phyloP scores from a whole-genome alignment of 2,329 filamentous ascomycete species.

The Microdochium nivale region DNA sequence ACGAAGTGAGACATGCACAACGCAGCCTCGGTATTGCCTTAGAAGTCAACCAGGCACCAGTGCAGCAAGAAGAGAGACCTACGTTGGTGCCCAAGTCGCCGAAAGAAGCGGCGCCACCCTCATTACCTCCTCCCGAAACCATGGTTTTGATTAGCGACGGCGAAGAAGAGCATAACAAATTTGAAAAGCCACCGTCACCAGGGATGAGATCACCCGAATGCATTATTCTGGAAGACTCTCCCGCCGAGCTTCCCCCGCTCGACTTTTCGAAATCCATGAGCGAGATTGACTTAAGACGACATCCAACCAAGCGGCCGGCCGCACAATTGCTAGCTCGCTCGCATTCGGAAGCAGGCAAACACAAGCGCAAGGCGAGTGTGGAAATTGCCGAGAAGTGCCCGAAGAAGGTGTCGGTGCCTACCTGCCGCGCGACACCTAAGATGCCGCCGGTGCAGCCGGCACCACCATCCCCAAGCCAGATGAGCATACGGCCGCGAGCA shows the following conservation, averaged over 20 bases:
- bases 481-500: not conserved
- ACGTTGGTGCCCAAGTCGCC: not conserved
- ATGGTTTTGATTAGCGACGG: too few relatives aligned
- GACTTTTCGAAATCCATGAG: constrained; percentile 8
- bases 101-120: not conserved
- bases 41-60: not conserved
- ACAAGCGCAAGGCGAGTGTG: constrained; percentile 10
- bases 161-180: not conserved
- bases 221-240: not conserved
- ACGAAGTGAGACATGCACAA: constrained; percentile 10
- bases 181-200: not conserved
- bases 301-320: constrained; percentile 1
- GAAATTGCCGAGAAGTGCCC: constrained; percentile 1
- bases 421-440: not conserved
- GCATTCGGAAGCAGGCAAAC: constrained; percentile 6
- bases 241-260: not conserved
- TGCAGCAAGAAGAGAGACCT: not conserved
- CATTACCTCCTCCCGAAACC: not conserved
- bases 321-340: constrained; percentile 4
- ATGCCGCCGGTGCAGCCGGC: not conserved
- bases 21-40: constrained; percentile 4
- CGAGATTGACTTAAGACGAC: constrained; percentile 5
- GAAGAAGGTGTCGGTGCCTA: constrained; percentile 5
- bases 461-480: not conserved
- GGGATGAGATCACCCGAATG: not conserved